A percentile compares a stretch with the other conserved stretches of the same genome.
Conservation (phyloP, 148 eudicot species). For the Salicornia ramosissima region DNA sequence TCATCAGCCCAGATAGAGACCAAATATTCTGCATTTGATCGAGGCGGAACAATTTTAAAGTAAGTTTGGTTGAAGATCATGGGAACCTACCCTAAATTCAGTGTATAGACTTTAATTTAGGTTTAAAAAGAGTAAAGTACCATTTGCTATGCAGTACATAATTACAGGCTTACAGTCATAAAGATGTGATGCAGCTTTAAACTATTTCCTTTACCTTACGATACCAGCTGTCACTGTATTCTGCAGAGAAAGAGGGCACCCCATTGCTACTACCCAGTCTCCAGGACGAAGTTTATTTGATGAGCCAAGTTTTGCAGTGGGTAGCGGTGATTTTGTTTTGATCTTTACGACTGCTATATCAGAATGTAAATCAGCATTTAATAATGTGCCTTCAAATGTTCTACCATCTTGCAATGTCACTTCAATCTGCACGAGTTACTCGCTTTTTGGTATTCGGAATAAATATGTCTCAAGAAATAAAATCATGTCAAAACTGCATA, state of each 20-base stretch:
- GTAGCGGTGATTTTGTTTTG: slow-evolving; percentile 80
- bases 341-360: slow-evolving; percentile 88
- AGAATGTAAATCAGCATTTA: slow-evolving; percentile 90
- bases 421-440: slow-evolving; percentile 54
- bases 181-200: background rate
- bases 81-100: background rate
- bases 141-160: background rate
- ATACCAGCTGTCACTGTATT: slow-evolving; percentile 97
- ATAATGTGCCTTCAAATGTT: slow-evolving; percentile 76
- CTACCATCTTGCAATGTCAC: slow-evolving; percentile 98
- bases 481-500: background rate
- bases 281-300: slow-evolving; percentile 94
- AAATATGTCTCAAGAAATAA: background rate
- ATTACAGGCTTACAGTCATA: background rate
- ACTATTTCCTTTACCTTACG: slow-evolving; percentile 48
- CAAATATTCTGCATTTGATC: background rate
- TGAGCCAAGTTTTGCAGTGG: slow-evolving; percentile 73
- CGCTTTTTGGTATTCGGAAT: too few species aligned
- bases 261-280: slow-evolving; percentile 95
- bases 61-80: background rate
- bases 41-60: background rate
- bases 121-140: background rate
- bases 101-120: background rate
- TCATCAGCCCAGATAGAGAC: background rate
- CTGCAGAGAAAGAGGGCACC: slow-evolving; percentile 90